These are phyloP conservation scores for Russula sp. DNA, from an alignment of 768 basidiomycete genomes.

Conservation along the genomic window DNA sequence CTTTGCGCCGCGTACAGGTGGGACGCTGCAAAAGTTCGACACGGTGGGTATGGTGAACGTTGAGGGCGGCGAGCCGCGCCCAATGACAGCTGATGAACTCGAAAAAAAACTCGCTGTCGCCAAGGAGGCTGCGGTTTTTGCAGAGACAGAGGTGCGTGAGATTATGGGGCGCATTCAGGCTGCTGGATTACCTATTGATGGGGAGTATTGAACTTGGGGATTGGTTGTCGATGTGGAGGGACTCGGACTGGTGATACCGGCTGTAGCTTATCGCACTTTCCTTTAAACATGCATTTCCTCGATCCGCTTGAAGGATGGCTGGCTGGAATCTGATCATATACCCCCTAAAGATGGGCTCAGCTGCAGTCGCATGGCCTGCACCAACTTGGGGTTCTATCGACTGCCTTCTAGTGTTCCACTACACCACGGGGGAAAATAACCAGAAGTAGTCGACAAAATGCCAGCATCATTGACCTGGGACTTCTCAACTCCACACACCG, in stretches of 20 bases:
- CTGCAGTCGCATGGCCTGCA: neutral
- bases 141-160: slow-evolving; percentile 69
- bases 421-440: neutral
- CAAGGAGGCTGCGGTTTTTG: slow-evolving; percentile 63
- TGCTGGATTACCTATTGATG: slow-evolving; percentile 38
- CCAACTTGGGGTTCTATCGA: too few relatives aligned
- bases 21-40: slow-evolving; percentile 64
- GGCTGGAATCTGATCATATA: neutral
- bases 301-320: neutral
- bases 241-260: neutral
- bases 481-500: neutral
- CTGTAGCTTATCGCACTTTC: slow-evolving; percentile 8
- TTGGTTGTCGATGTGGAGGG: neutral
- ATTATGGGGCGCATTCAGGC: slow-evolving; percentile 63
- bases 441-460: neutral
- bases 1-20: slow-evolving; percentile 64
- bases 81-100: slow-evolving; percentile 66
- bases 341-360: neutral
- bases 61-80: slow-evolving; percentile 36
- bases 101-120: slow-evolving; percentile 68
- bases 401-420: too few relatives aligned
- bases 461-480: neutral
- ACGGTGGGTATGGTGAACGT: slow-evolving; percentile 49
- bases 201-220: slow-evolving; percentile 8
- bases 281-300: slow-evolving; percentile 10